phyloP scores from a whole-genome alignment of 768 basidiomycete species.

The Pilatotrama ljubarskyi region DNA sequence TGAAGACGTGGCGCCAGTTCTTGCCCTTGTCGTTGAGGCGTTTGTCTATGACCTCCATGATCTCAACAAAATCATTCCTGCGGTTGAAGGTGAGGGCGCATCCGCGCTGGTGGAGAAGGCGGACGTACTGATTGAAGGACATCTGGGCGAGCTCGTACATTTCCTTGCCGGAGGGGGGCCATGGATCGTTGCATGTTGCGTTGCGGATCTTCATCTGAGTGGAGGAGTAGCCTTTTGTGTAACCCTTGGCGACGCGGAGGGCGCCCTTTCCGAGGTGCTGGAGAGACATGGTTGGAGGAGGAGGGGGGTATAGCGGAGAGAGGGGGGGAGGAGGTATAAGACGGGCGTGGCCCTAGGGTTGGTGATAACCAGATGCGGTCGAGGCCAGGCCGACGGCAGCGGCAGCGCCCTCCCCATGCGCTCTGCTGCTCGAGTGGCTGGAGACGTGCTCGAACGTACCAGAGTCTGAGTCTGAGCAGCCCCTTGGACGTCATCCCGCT shows the following conservation, averaged over 20 bases:
- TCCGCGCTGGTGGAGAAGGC: background rate
- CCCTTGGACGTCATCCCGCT: background rate
- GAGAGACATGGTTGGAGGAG: constrained; percentile 5
- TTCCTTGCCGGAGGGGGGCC: constrained; percentile 93
- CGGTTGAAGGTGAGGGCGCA: background rate
- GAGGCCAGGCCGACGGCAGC: background rate
- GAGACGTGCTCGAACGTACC: too few species aligned
- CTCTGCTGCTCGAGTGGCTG: background rate
- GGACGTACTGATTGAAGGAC: constrained; percentile 86
- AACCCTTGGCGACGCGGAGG: constrained; percentile 86
- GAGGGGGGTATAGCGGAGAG: background rate
- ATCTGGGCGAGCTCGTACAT: constrained; percentile 97
- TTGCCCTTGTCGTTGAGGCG: constrained; percentile 97
- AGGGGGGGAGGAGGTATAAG: background rate
- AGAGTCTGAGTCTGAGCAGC: too few species aligned
- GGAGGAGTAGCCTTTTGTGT: constrained; percentile 92
- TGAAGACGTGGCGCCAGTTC: constrained; percentile 99
- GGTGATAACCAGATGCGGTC: background rate
- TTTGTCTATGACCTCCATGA: constrained; percentile 99
- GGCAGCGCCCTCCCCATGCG: background rate
- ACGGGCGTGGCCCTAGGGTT: background rate
- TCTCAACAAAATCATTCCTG: constrained; percentile 91
- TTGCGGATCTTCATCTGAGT: constrained; percentile 92
- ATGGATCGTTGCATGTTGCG: constrained; percentile 93
- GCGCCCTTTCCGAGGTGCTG: constrained; percentile 51